phyloP scores from a whole-genome alignment of 441 rosid species.

The Rhodomyrtus psidioides region DNA sequence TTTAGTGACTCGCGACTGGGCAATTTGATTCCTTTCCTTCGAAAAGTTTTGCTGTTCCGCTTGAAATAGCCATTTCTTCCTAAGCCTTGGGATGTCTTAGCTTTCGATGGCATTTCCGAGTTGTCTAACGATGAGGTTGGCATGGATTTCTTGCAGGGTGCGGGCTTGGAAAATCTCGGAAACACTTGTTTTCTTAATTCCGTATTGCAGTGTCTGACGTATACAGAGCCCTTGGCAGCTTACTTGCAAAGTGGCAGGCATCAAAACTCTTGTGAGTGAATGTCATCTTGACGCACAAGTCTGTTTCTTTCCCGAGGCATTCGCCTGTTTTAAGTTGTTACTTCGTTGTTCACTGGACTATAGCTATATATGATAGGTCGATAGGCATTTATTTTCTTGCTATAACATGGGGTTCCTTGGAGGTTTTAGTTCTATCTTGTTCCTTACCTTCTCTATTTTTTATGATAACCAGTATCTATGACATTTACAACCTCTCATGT shows the following conservation, averaged over 20 bases:
- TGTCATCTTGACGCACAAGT: not conserved
- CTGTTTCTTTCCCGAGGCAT: not conserved
- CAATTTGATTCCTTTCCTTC: not conserved
- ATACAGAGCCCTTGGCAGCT: constrained; percentile 93
- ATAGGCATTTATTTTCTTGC: not conserved
- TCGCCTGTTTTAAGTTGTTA: not conserved
- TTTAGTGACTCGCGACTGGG: not conserved
- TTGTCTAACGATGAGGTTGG: not conserved
- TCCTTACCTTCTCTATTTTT: not conserved
- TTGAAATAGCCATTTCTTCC: not conserved
- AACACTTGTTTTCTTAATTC: constrained; percentile 96
- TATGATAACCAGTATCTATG: not conserved
- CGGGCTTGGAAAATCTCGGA: constrained; percentile 89
- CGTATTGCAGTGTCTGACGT: constrained; percentile 86
- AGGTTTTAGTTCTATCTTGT: not conserved
- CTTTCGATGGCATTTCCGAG: not conserved
- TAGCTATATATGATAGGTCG: not conserved
- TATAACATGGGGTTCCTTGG: not conserved
- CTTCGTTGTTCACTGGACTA: not conserved
- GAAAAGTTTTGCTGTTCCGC: not conserved
- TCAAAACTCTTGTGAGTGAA: constrained; percentile 66
- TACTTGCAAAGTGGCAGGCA: constrained; percentile 78
- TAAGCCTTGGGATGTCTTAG: not conserved
- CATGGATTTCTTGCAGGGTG: constrained; percentile 56
- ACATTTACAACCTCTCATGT: not conserved